A percentile compares a stretch with the other conserved stretches of the same genome.
Conservation (phyloP, 148 eudicot genomes). For the Mesembryanthemum crystallinum region DNA sequence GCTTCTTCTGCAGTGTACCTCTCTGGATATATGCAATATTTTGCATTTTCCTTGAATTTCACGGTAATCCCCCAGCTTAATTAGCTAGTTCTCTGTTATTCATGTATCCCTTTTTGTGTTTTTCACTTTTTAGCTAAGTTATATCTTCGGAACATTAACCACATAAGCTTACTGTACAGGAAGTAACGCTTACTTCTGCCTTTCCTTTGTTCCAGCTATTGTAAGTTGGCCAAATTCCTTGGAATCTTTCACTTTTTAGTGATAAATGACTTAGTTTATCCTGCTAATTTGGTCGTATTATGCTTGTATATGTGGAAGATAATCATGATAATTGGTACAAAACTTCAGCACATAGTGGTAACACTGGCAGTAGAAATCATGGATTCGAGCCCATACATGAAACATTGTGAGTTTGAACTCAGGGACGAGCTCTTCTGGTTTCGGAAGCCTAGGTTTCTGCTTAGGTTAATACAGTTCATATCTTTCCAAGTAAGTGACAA, state of each 20-base stretch:
- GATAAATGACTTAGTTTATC: not conserved
- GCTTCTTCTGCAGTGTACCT: conserved; percentile 56
- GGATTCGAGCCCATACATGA: conserved; percentile 40
- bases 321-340: conserved; percentile 57
- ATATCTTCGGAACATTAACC: conserved; percentile 6
- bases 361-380: conserved; percentile 67
- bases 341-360: conserved; percentile 66
- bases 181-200: conserved; percentile 64
- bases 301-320: conserved; percentile 32
- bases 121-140: not conserved
- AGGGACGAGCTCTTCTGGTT: conserved; percentile 89
- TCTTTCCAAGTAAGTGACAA: conserved; percentile 57
- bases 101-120: not conserved
- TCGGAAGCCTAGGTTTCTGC: conserved; percentile 63
- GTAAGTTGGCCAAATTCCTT: conserved; percentile 36
- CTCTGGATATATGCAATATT: conserved; percentile 72
- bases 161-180: conserved; percentile 36
- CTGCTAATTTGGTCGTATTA: not conserved
- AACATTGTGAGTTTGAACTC: conserved; percentile 42
- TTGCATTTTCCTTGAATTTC: conserved; percentile 66
- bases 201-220: conserved; percentile 71
- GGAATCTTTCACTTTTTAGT: not conserved
- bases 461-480: conserved; percentile 60
- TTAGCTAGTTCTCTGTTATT: not conserved
- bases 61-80: conserved; percentile 44